Base-by-base conservation (phyloP, 2,329 filamentous ascomycete species). In the Fusarium luffae region DNA sequence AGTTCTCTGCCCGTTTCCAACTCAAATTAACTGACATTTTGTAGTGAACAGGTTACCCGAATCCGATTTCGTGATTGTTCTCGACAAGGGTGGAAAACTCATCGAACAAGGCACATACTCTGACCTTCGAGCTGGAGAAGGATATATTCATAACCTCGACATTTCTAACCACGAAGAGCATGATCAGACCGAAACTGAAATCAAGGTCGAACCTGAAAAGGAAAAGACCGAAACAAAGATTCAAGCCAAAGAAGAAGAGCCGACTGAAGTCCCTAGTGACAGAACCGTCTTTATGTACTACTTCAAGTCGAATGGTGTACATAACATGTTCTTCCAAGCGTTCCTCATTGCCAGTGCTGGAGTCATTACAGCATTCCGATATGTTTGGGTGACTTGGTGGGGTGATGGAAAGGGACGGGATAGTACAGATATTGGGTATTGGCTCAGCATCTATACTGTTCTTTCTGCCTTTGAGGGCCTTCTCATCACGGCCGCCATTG, bases 61-160 rank as follows among this genome's bases (percentile, higher is more conserved):
- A 1, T 81, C 83, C 3, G 80, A 85, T 46, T 78, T 82, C 40
- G 79, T 86, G 10, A 78, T 86, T 54, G 81, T 79, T 0, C 77
- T 87, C 1, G 78, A 78, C 3, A 64, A 66, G 12, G 74, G 80
- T 4, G 82, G 83, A 0, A 77, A 69, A 3, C 70, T 85, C 18
- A 61, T 80, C 2, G 82, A 85, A 30, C 81, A 85, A 57, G 77
- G 77, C 5, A 77, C 71, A 0, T 85, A 82, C 46, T 52, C 74
- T 8, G 69, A 80, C 8, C 76, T 85, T 2, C 72, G 79, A 47
- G 71, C 69, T 1, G 74, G 75, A n/a, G 72, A 75, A 4, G 78
- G 78, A 25, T 83, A 83, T 25, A 75, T 82, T 2, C 71, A 80
- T 19, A 77, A 73, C 23, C 75, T 83, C 4, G 78, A 78, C 4